Base-by-base conservation (phyloP, 345 rosid species). In the Physaria fendleri region DNA sequence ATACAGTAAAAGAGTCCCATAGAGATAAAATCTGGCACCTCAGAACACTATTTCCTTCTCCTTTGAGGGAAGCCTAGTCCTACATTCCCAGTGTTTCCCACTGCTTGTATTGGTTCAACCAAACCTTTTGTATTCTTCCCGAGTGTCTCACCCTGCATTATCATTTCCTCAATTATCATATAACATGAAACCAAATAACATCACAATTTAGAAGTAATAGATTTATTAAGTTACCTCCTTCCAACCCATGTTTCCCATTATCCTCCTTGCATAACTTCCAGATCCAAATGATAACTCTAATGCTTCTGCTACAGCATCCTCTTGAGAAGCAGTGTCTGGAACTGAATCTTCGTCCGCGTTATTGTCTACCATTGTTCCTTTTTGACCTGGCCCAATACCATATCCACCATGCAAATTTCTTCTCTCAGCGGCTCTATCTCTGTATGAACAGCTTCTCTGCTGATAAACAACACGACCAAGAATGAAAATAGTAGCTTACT, bases 381-480 rank as follows among this genome's bases (percentile, higher is more conserved):
- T 91, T 71, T 91, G 92, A 48, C 96, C 95, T 25, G 91, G 96
- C 40, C 96, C 96, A 37, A 79, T 62, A 46, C 98, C 92, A 64
- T 74, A 85, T 45, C 96, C 85, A 27, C 87, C 82, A 65, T 85
- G 87, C 81, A 88, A 65, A 66, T 35, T 72, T 82, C 98, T 84
- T 72, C 98, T 82, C 63, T 88, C 98, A 1, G 90, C 90, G 20
- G 95, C 98, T 82, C 96, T 83, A 67, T 91, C 98, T 69, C 94
- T 80, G 48, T 88, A 91, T 45, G 62, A 63, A 47, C 54, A 74
- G 56, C 71, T 65, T 70, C 28, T 59, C 42, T 58, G 66, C 89
- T 82, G 74, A 46, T 50, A 32, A 53, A 73, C 20, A 44, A 41
- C 57, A 38, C 4, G 4, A 58, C 8, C 14, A 41, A 28, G 10